A percentile compares a stretch with the other conserved stretches of the same genome.
Conservation (phyloP, 139 green algal genomes). For the Chlamydomonas schloesseri region DNA sequence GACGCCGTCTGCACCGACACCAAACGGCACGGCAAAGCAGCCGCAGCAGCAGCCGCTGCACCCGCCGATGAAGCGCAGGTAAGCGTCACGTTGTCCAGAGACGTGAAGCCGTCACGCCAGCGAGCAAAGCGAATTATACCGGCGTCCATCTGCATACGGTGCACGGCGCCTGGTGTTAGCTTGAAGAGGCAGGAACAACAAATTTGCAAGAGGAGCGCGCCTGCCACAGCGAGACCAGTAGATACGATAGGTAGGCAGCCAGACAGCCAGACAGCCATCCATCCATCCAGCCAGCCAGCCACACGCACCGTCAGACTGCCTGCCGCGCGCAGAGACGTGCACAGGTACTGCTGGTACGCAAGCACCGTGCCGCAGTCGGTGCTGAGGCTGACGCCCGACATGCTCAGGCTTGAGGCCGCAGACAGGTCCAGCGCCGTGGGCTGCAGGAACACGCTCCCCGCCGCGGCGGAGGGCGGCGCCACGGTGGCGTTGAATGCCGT, state of each 20-base stretch:
- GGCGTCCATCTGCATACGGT: not conserved
- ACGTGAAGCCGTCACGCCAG: constrained; percentile 8
- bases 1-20: not conserved
- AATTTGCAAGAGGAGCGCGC: too few relatives aligned
- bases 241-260: too few relatives aligned
- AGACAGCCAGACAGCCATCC: too few relatives aligned
- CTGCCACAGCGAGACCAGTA: too few relatives aligned
- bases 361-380: constrained; percentile 23
- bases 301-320: constrained; percentile 25
- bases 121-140: not conserved
- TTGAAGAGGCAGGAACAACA: too few relatives aligned
- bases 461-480: not conserved
- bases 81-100: constrained; percentile 14
- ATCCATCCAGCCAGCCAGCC: too few relatives aligned
- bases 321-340: not conserved
- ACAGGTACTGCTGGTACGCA: constrained; percentile 21
- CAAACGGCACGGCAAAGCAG: constrained; percentile 10
- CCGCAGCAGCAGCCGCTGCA: not conserved
- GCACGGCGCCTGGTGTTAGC: too few relatives aligned
- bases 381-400: not conserved
- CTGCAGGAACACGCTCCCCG: not conserved
- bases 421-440: not conserved
- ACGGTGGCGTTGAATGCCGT: not conserved
- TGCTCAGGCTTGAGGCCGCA: not conserved
- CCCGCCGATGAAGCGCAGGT: not conserved